These are phyloP conservation scores for Yamadazyma spencermartinsiae DNA, from an alignment of 1,139 yeast species.

Conservation along the genomic window DNA sequence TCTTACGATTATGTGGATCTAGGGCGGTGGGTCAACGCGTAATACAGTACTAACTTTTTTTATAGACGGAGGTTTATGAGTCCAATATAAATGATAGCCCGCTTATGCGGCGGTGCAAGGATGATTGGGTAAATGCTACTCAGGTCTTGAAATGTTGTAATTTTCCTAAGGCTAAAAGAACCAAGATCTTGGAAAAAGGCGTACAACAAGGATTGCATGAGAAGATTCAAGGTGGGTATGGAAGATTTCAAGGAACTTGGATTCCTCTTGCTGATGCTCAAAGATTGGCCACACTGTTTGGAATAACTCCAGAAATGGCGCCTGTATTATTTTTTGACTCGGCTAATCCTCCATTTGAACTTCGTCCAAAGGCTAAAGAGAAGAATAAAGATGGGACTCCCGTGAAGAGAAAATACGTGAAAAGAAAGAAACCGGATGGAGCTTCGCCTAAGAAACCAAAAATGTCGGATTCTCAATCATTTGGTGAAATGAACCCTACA, in stretches of 20 bases:
- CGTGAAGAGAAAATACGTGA: constrained; percentile 44
- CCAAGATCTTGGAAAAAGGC: constrained; percentile 87
- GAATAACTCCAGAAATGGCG: constrained; percentile 54
- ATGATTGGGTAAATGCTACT: constrained; percentile 98
- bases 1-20: neutral
- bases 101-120: constrained; percentile 87
- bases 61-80: constrained; percentile 74
- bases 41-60: constrained; percentile 17
- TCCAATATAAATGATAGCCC: constrained; percentile 78
- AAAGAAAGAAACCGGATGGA: constrained; percentile 39
- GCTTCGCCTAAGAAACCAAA: constrained; percentile 40
- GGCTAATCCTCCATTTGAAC: constrained; percentile 46
- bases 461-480: constrained; percentile 17
- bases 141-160: constrained; percentile 93
- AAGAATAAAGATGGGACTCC: constrained; percentile 45
- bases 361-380: constrained; percentile 50
- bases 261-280: constrained; percentile 72
- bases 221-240: constrained; percentile 96
- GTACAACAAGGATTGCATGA: constrained; percentile 86
- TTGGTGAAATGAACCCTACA: constrained; percentile 11
- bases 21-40: neutral
- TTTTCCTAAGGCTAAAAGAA: constrained; percentile 91
- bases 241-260: constrained; percentile 98
- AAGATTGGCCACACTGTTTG: constrained; percentile 52
- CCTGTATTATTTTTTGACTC: constrained; percentile 53